These are phyloP conservation scores for Sistotremastrum suecicum DNA, from an alignment of 768 basidiomycete species.

Conservation along the genomic window DNA sequence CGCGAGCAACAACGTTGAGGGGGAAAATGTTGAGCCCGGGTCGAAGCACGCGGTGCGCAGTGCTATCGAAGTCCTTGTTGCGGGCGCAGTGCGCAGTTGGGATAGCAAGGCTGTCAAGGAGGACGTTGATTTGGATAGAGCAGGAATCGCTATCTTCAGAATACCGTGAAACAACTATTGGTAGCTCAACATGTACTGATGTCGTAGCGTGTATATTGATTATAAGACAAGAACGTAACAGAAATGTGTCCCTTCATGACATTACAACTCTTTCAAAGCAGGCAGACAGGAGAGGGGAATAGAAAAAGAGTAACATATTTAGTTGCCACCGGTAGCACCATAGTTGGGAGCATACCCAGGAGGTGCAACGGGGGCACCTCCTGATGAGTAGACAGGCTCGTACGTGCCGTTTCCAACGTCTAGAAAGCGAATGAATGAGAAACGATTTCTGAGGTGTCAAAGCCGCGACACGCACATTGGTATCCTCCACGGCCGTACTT, in stretches of 20 bases:
- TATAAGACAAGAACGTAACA: background rate
- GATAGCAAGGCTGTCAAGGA: constrained; percentile 39
- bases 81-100: constrained; percentile 38
- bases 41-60: constrained; percentile 30
- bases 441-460: background rate
- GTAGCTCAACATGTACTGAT: background rate
- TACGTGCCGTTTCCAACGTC: constrained; percentile 26
- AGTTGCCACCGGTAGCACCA: constrained; percentile 14
- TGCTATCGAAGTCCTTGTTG: constrained; percentile 36
- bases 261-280: background rate
- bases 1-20: background rate
- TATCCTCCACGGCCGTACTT: constrained; percentile 66
- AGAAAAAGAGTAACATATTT: background rate
- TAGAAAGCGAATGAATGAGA: constrained; percentile 7
- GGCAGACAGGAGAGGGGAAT: background rate
- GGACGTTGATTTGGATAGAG: constrained; percentile 39
- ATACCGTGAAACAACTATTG: constrained; percentile 27
- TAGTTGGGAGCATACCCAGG: constrained; percentile 18
- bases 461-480: constrained; percentile 38
- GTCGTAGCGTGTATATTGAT: background rate
- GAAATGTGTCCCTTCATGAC: background rate
- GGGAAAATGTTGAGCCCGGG: constrained; percentile 8
- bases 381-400: constrained; percentile 11
- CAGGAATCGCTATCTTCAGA: constrained; percentile 55
- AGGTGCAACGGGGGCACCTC: constrained; percentile 4